phyloP scores from a whole-genome alignment of 2,329 filamentous ascomycete species.

The Fusarium nygamai region DNA sequence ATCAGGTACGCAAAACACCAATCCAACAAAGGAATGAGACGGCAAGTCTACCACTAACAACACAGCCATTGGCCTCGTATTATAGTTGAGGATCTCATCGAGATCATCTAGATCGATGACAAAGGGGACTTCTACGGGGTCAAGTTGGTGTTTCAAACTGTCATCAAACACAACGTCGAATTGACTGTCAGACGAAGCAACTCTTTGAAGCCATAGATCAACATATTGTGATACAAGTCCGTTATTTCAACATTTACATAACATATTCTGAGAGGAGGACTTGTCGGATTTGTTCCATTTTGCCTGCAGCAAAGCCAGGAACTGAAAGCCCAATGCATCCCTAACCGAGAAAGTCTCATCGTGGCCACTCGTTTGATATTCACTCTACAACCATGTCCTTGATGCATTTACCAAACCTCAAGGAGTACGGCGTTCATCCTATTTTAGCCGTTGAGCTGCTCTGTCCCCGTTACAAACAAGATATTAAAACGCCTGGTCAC shows the following conservation, averaged over 20 bases:
- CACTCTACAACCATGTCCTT: constrained; percentile 3
- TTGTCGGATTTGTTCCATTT: neutral
- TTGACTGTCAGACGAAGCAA: neutral
- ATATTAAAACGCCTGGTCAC: constrained; percentile 34
- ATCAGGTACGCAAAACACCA: neutral
- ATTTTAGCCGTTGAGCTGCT: constrained; percentile 29
- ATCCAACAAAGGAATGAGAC: neutral
- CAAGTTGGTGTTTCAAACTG: neutral
- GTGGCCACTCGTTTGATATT: constrained; percentile 39
- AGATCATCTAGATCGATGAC: neutral
- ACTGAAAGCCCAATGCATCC: neutral
- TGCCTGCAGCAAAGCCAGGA: neutral
- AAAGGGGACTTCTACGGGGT: neutral
- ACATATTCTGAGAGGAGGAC: neutral
- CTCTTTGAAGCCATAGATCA: neutral
- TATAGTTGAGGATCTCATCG: neutral
- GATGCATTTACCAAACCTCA: constrained; percentile 15
- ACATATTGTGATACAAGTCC: neutral
- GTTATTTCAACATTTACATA: neutral
- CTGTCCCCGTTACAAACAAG: constrained; percentile 32
- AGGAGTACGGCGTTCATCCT: constrained; percentile 38
- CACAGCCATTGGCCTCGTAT: neutral
- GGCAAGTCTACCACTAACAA: neutral
- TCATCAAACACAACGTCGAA: neutral
- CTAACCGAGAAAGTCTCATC: neutral